Evolutionary conservation across 495 filamentous ascomycete genomes (phyloP).

Genomic region (Cenococcum geophilum): DNA sequence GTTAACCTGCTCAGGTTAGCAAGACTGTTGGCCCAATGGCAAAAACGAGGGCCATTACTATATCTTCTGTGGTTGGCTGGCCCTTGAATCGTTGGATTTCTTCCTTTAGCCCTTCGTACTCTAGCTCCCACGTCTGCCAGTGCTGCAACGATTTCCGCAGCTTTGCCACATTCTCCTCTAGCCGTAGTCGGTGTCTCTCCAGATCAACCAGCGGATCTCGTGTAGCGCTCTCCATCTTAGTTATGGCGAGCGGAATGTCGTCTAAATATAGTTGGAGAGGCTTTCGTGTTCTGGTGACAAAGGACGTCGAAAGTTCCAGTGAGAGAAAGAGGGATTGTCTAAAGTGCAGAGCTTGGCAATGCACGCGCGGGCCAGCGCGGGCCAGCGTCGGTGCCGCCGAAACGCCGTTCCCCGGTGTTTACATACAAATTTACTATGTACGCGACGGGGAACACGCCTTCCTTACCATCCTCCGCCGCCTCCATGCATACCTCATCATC

Average conservation of each 20-base stretch:
- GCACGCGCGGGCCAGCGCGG: too few relatives aligned
- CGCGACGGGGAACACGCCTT: too few relatives aligned
- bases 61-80: conserved; percentile 45
- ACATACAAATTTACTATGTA: too few relatives aligned
- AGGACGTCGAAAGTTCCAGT: neutral
- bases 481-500: too few relatives aligned
- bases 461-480: too few relatives aligned
- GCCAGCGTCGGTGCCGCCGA: too few relatives aligned
- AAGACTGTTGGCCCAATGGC: neutral
- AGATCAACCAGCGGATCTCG: conserved; percentile 40
- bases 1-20: conserved; percentile 29
- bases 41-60: neutral
- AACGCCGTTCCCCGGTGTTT: too few relatives aligned
- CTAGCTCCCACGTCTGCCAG: conserved; percentile 85
- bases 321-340: neutral
- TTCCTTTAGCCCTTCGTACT: conserved; percentile 83
- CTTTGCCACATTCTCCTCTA: conserved; percentile 69
- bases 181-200: conserved; percentile 65
- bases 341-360: too few relatives aligned
- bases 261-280: neutral
- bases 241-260: neutral
- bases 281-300: neutral
- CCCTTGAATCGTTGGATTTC: conserved; percentile 56
- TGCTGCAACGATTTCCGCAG: conserved; percentile 70
- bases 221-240: conserved; percentile 20